phyloP scores from a whole-genome alignment of 257 asterid genomes.

The Sherardia arvensis region DNA sequence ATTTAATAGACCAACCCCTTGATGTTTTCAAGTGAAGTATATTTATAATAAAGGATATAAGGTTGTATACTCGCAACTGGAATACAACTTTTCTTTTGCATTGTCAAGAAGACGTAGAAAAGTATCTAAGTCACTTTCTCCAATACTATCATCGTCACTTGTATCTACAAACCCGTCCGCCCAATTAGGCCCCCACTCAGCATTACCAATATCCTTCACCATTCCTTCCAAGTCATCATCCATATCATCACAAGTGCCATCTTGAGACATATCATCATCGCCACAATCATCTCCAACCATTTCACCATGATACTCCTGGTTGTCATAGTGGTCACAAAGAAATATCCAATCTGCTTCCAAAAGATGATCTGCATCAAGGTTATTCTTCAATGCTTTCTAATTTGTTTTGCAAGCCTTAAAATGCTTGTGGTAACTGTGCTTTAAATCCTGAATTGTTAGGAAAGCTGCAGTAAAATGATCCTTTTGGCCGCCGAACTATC shows the following conservation, averaged over 20 bases:
- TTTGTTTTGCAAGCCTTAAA: too few species aligned
- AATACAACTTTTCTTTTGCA: not conserved
- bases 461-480: too few species aligned
- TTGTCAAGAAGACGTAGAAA: not conserved
- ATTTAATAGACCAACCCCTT: slow-evolving; percentile 3
- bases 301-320: slow-evolving; percentile 4
- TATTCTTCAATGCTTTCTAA: too few species aligned
- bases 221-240: not conserved
- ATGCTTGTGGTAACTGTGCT: too few species aligned
- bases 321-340: too few species aligned
- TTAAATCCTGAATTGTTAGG: too few species aligned
- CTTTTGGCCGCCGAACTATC: too few species aligned
- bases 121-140: not conserved
- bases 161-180: not conserved
- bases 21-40: not conserved
- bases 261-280: not conserved
- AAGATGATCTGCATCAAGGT: too few species aligned
- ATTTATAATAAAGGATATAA: slow-evolving; percentile 1
- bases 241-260: not conserved
- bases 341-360: too few species aligned
- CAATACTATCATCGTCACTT: not conserved
- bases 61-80: not conserved
- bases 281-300: not conserved
- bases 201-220: not conserved
- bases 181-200: not conserved